Conservation (phyloP, 1,284 basidiomycete species). For the Trichosporon asahii region DNA sequence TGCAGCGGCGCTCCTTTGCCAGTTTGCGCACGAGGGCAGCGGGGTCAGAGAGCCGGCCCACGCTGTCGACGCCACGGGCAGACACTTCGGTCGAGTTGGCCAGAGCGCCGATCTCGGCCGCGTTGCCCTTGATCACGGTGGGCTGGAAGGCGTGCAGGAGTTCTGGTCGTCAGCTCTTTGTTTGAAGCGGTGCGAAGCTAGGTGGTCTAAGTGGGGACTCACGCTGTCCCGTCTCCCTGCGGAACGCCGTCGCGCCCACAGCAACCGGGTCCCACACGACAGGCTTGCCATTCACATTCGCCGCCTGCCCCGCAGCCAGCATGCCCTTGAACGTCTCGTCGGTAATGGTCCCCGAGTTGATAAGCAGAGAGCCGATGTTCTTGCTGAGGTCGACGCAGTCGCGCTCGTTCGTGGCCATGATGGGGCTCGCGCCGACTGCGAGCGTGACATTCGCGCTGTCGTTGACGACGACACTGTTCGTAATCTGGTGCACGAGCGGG, state of each 20-base stretch:
- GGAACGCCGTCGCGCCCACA: slow-evolving; percentile 74
- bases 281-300: slow-evolving; percentile 72
- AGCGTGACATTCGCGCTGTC: slow-evolving; percentile 90
- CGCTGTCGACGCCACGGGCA: slow-evolving; percentile 83
- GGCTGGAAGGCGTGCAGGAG: slow-evolving; percentile 82
- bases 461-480: slow-evolving; percentile 83
- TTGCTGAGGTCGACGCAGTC: slow-evolving; percentile 79
- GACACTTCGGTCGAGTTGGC: slow-evolving; percentile 71
- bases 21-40: slow-evolving; percentile 65
- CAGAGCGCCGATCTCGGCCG: slow-evolving; percentile 79
- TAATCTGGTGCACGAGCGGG: slow-evolving; percentile 75
- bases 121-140: slow-evolving; percentile 92
- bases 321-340: slow-evolving; percentile 63
- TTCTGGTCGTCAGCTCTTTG: slow-evolving; percentile 53
- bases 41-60: slow-evolving; percentile 73
- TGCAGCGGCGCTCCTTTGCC: slow-evolving; percentile 75
- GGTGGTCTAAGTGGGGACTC: no score
- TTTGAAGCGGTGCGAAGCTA: background rate
- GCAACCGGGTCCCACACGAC: slow-evolving; percentile 93
- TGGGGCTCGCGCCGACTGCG: slow-evolving; percentile 83
- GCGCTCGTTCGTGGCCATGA: slow-evolving; percentile 80
- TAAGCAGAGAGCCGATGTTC: slow-evolving; percentile 67
- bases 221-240: slow-evolving; percentile 59
- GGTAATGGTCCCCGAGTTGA: slow-evolving; percentile 87
- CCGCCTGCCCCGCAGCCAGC: slow-evolving; percentile 69